These are phyloP conservation scores for Hortaea sp. DNA, from an alignment of 2,329 filamentous ascomycete species.

Conservation along the genomic window DNA sequence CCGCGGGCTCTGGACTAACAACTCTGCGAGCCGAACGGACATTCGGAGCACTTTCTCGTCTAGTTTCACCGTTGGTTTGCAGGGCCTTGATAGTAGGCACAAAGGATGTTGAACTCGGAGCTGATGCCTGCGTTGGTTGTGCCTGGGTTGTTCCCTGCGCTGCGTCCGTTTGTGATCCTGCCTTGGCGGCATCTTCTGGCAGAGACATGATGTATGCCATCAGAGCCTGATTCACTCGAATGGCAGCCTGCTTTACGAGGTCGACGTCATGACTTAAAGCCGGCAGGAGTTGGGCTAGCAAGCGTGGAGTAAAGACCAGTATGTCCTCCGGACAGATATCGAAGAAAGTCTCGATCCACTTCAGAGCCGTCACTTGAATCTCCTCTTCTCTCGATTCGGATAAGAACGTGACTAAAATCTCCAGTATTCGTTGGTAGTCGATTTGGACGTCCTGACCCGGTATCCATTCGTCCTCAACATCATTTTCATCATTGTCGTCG, in stretches of 20 bases:
- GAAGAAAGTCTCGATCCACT: constrained; percentile 94
- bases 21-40: constrained; percentile 9
- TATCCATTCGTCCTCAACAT: constrained; percentile 85
- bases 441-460: constrained; percentile 95
- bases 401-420: constrained; percentile 82
- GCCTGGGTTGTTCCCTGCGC: constrained; percentile 5
- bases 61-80: constrained; percentile 5
- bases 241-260: constrained; percentile 76
- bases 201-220: constrained; percentile 92
- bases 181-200: constrained; percentile 48
- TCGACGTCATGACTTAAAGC: constrained; percentile 90
- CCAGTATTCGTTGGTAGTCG: constrained; percentile 81
- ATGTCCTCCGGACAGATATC: constrained; percentile 97
- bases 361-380: constrained; percentile 77
- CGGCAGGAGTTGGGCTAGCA: constrained; percentile 83
- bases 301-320: constrained; percentile 82
- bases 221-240: constrained; percentile 77
- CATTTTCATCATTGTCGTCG: constrained; percentile 38
- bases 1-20: constrained; percentile 14
- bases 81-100: constrained; percentile 2
- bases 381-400: constrained; percentile 81
- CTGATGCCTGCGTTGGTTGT: constrained; percentile 1
- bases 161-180: constrained; percentile 6
- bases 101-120: constrained; percentile 1
- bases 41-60: constrained; percentile 5